Evolutionary conservation across 2,329 filamentous ascomycete genomes (phyloP).

Genomic region (Colletotrichum sp.): DNA sequence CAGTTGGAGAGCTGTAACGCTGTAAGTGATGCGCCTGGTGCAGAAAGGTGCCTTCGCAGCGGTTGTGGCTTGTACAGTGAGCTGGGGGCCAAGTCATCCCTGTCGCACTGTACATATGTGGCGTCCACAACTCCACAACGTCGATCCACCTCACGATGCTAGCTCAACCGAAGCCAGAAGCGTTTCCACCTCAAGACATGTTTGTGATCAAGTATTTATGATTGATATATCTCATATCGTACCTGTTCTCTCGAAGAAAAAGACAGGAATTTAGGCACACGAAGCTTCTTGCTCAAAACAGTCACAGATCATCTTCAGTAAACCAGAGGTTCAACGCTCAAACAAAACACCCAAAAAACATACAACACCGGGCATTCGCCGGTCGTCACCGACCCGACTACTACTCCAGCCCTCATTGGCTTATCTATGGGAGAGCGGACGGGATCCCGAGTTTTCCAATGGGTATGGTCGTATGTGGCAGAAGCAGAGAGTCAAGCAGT

Average conservation of each 20-base stretch:
- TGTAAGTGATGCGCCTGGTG: background rate
- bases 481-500: background rate
- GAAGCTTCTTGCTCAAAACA: background rate
- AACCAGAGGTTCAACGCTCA: background rate
- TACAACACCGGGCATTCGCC: background rate
- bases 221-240: background rate
- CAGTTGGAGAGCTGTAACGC: background rate
- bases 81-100: no score
- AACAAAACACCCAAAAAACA: background rate
- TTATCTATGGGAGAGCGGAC: background rate
- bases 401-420: background rate
- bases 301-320: background rate
- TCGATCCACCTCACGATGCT: background rate
- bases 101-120: background rate
- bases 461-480: background rate
- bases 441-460: background rate
- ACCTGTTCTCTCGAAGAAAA: background rate
- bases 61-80: background rate
- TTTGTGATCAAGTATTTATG: background rate
- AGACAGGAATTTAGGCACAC: background rate
- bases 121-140: background rate
- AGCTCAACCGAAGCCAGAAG: background rate
- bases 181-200: background rate
- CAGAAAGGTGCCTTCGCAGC: background rate
- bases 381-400: background rate